phyloP scores from a whole-genome alignment of 306 rosid species.

The Vicia sativa region DNA sequence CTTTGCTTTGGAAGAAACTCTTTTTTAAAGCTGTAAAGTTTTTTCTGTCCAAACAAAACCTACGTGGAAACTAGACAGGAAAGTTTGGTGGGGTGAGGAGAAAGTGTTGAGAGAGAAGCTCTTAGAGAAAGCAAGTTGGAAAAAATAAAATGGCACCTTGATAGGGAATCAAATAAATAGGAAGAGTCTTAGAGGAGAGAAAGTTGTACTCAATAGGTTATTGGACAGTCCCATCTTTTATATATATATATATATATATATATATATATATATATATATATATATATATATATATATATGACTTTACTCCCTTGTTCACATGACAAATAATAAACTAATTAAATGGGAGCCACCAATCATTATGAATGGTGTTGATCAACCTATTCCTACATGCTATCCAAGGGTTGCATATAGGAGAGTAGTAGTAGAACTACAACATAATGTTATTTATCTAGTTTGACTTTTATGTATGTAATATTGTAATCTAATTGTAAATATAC shows the following conservation, averaged over 20 bases:
- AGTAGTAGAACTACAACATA: neutral
- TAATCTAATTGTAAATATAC: neutral
- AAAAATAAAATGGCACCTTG: constrained; percentile 73
- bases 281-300: neutral
- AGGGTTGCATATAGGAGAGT: constrained; percentile 27
- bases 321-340: constrained; percentile 45
- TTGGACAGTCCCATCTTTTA: constrained; percentile 44
- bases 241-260: constrained; percentile 21
- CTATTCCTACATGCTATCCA: constrained; percentile 22
- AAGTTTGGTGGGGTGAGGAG: constrained; percentile 36
- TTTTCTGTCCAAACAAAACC: constrained; percentile 21
- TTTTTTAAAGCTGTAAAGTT: constrained; percentile 7
- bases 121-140: constrained; percentile 46
- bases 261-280: neutral
- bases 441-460: constrained; percentile 33
- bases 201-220: constrained; percentile 49
- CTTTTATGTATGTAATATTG: constrained; percentile 15
- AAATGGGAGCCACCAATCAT: constrained; percentile 37
- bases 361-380: constrained; percentile 45
- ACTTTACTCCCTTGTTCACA: constrained; percentile 41
- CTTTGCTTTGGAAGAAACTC: constrained; percentile 42
- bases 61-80: constrained; percentile 50
- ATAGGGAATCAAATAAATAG: constrained; percentile 80
- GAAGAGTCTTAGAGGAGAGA: constrained; percentile 38
- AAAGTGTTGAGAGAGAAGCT: neutral